phyloP scores from a whole-genome alignment of 306 rosid species.

The Quillaja saponaria region DNA sequence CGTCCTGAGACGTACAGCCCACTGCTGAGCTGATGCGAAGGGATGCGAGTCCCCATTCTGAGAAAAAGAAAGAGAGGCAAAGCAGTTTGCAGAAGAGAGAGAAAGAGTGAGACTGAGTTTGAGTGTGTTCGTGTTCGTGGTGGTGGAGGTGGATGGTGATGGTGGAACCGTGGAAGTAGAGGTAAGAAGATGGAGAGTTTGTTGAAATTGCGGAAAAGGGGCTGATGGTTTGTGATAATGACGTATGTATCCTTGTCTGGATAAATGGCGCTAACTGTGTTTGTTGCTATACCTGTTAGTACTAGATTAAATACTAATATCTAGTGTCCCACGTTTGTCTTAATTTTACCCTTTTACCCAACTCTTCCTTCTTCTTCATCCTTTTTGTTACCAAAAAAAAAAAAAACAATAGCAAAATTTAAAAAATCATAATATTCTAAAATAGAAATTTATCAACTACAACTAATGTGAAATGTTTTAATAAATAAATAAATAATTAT shows the following conservation, averaged over 20 bases:
- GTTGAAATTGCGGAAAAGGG: constrained; percentile 53
- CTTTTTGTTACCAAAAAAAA: too few relatives aligned
- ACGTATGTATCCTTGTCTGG: constrained; percentile 41
- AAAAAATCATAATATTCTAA: too few relatives aligned
- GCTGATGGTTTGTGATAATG: constrained; percentile 26
- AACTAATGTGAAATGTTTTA: too few relatives aligned
- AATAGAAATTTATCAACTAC: too few relatives aligned
- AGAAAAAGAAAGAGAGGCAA: constrained; percentile 9
- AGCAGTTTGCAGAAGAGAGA: background rate
- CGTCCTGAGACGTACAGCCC: constrained; percentile 94
- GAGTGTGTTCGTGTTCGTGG: constrained; percentile 6
- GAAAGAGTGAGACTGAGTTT: constrained; percentile 19
- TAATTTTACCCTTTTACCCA: constrained; percentile 35
- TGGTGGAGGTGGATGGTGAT: constrained; percentile 25
- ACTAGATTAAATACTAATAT: too few relatives aligned
- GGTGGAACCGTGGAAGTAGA: constrained; percentile 30
- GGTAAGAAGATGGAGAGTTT: constrained; percentile 16
- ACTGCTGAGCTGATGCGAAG: constrained; percentile 86
- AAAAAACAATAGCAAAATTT: too few relatives aligned
- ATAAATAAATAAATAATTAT: too few relatives aligned
- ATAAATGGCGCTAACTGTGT: background rate
- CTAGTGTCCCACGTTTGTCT: too few relatives aligned
- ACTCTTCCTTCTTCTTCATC: background rate
- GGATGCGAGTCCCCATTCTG: constrained; percentile 76
- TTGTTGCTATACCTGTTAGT: too few relatives aligned